Conservation (phyloP, 179 eudicot species). For the Amaranthus tricolor region DNA sequence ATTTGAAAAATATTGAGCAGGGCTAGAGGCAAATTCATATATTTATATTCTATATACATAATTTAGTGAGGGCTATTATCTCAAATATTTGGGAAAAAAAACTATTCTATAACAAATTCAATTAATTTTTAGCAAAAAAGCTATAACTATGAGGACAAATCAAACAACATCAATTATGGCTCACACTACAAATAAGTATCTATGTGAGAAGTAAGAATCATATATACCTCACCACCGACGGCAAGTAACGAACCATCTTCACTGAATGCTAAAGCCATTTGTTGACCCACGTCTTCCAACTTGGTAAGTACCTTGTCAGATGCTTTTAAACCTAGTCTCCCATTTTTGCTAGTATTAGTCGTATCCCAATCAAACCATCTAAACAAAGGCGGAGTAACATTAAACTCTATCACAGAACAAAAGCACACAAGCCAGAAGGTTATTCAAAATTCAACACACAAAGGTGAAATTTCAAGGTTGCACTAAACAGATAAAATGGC, state of each 20-base stretch:
- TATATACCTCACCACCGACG: constrained; percentile 82
- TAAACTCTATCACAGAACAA: not conserved
- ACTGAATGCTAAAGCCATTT: constrained; percentile 66
- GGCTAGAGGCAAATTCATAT: no score
- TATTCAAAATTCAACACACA: not conserved
- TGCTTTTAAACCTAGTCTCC: constrained; percentile 37
- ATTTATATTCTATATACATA: no score
- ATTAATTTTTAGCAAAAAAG: no score
- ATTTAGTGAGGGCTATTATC: no score
- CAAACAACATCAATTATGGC: not conserved
- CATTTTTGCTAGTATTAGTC: constrained; percentile 25
- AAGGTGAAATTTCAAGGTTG: not conserved
- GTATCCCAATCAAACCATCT: constrained; percentile 85
- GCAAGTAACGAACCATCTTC: constrained; percentile 80
- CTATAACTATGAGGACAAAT: no score
- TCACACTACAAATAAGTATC: not conserved
- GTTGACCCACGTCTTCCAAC: constrained; percentile 79
- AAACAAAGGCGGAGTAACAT: constrained; percentile 6
- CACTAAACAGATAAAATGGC: not conserved
- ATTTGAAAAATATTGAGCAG: no score
- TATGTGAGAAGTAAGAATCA: constrained; percentile 2
- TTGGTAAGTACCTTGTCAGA: constrained; percentile 59
- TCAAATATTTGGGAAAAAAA: no score
- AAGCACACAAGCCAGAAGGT: not conserved
- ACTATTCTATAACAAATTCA: no score